Base-by-base conservation (phyloP, 2,329 filamentous ascomycete genomes). In the Alternaria longipes region DNA sequence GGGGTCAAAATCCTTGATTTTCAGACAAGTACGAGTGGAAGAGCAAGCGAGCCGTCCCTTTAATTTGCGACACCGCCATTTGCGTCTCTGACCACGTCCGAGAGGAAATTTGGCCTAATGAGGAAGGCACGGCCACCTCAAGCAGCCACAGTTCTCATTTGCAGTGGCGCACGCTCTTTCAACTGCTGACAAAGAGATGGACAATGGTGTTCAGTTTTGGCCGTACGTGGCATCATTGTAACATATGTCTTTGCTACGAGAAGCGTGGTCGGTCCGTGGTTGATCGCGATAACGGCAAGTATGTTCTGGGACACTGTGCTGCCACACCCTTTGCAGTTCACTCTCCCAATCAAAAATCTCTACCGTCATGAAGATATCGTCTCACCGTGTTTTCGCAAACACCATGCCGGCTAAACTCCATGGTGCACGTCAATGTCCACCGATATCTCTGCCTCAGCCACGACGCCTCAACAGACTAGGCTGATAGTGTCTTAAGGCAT, bases 91-190 rank as follows among this genome's bases (percentile, higher is more conserved):
- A 28, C 30, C 32, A 20, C 9, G 45, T 56, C 41, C 9, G 34
- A 42, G 54, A 24, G 24, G 12, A 8, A 8, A 45, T 14, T 8
- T 16, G 20, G 20, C 59, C 41, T 26, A 38, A 62, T 50, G 22
- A 42, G 54, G 60, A 52, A 55, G 44, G 61, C 54, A 66, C 45
- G 46, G 69, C 68, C 71, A 72, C 36, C n/a, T 44, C 67, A 60
- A 68, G 66, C 68, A 68, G 71, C 69, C 69, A 66, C 65, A 50
- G 16, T 55, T 44, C 41, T n/a, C 4, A 2, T 42, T 38, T 22
- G 49, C 30, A 32, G 38, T 59, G 41, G 49, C 49, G 26, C 56
- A 56, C n/a, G 9, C n/a, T 36, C 24, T 42, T n/a, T 26, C 28
- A 38, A 30, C 5, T 30, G 26, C 40, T 41, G 38, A 52, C 38